Conservation (phyloP, 331 rosid species). For the Prunus yedoensis region DNA sequence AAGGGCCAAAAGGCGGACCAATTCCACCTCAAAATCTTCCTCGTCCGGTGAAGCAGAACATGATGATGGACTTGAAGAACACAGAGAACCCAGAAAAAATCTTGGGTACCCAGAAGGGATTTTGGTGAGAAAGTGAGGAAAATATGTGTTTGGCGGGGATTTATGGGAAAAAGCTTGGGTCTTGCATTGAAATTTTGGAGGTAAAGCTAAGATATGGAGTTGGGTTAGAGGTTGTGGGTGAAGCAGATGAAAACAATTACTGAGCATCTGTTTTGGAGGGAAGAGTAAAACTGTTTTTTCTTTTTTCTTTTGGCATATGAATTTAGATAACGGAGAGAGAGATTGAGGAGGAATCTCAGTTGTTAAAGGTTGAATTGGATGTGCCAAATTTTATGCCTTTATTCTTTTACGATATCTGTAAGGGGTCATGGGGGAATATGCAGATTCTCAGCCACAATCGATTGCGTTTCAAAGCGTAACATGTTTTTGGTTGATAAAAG, state of each 20-base stretch:
- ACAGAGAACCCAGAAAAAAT: conserved; percentile 15
- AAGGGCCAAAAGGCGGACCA: conserved; percentile 66
- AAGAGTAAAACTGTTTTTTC: conserved; percentile 16
- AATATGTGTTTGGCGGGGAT: not conserved
- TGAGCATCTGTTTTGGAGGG: conserved; percentile 71
- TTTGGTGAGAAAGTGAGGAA: conserved; percentile 21
- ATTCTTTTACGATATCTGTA: not conserved
- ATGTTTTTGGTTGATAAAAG: not conserved
- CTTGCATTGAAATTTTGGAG: conserved; percentile 34
- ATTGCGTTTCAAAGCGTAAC: not conserved
- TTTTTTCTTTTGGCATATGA: not conserved
- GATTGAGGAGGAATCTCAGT: not conserved
- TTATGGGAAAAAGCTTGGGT: conserved; percentile 21
- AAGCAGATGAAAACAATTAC: conserved; percentile 24
- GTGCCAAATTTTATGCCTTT: not conserved
- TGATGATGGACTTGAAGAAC: conserved; percentile 30
- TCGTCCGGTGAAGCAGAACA: conserved; percentile 36
- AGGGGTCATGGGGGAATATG: not conserved
- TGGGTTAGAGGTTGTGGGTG: conserved; percentile 35
- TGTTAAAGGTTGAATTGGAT: not conserved
- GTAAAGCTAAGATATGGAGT: conserved; percentile 11
- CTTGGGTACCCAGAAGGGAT: conserved; percentile 34
- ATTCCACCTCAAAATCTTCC: conserved; percentile 64
- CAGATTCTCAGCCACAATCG: conserved; percentile 1
- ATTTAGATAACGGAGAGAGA: not conserved